Evolutionary conservation across 441 rosid species (phyloP).

Genomic region (Croton setiger): DNA sequence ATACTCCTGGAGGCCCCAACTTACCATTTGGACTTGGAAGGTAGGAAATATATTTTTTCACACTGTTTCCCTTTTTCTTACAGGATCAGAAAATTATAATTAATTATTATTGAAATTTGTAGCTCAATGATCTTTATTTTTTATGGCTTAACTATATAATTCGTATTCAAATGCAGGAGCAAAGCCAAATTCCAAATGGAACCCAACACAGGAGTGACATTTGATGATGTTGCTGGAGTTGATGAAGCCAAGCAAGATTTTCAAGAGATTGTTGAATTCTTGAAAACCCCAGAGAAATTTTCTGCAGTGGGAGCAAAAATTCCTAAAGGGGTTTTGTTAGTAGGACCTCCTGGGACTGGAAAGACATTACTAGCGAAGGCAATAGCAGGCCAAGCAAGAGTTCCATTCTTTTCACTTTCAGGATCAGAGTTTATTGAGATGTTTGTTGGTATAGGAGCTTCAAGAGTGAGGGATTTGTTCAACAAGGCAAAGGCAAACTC

Average conservation of each 20-base stretch:
- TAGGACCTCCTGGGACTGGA: slow-evolving; percentile 73
- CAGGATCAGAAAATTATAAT: too few relatives aligned
- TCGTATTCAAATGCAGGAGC: slow-evolving; percentile 39
- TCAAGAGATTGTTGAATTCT: slow-evolving; percentile 73
- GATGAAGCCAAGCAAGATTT: slow-evolving; percentile 85
- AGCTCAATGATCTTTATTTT: too few relatives aligned
- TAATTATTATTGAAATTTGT: too few relatives aligned
- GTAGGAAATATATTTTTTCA: slow-evolving; percentile 23
- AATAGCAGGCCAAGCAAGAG: slow-evolving; percentile 78
- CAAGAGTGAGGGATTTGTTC: slow-evolving; percentile 75
- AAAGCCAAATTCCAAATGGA: slow-evolving; percentile 84
- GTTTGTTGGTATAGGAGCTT: slow-evolving; percentile 79
- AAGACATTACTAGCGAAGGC: slow-evolving; percentile 75
- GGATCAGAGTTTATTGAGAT: slow-evolving; percentile 81
- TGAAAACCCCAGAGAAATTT: slow-evolving; percentile 63
- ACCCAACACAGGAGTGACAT: slow-evolving; percentile 71
- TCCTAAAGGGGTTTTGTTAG: slow-evolving; percentile 61
- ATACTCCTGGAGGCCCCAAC: slow-evolving; percentile 49
- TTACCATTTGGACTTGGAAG: slow-evolving; percentile 86
- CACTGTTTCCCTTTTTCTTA: too few relatives aligned
- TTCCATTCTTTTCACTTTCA: slow-evolving; percentile 67
- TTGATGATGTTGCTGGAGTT: slow-evolving; percentile 78
- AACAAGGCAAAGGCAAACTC: slow-evolving; percentile 72
- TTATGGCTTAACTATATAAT: neutral
- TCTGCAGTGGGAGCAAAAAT: slow-evolving; percentile 63